phyloP scores from a whole-genome alignment of 2,329 filamentous ascomycete species.

The Hypoxylon sp. region DNA sequence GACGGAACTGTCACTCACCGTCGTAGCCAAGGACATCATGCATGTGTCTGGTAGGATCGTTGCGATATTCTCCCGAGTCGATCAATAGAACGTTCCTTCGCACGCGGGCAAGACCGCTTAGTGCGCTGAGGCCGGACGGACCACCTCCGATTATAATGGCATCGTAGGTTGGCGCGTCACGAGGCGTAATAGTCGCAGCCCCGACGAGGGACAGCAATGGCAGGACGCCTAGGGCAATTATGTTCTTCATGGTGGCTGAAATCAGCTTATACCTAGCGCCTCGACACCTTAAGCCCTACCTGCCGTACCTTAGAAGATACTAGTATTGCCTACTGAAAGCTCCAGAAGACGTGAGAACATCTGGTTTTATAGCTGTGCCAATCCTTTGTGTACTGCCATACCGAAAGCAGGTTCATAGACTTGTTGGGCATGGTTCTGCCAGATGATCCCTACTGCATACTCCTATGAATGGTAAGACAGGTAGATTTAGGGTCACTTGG shows the following conservation, averaged over 20 bases:
- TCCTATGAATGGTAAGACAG: conserved; percentile 37
- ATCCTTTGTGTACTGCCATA: conserved; percentile 9
- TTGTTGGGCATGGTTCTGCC: conserved; percentile 27
- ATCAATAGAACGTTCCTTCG: conserved; percentile 69
- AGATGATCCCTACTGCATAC: conserved; percentile 44
- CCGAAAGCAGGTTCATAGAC: conserved; percentile 26
- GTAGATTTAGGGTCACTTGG: conserved; percentile 40
- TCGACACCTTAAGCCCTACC: conserved; percentile 26
- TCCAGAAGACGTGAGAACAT: neutral
- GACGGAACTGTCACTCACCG: conserved; percentile 57
- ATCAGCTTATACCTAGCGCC: conserved; percentile 13
- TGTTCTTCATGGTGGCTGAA: conserved; percentile 38
- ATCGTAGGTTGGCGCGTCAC: conserved; percentile 60
- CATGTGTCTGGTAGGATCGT: conserved; percentile 69
- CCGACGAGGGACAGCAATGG: conserved; percentile 38
- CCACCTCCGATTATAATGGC: conserved; percentile 72
- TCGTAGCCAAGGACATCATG: conserved; percentile 74
- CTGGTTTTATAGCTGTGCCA: conserved; percentile 30
- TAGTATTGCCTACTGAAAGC: neutral
- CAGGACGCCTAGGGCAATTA: conserved; percentile 33
- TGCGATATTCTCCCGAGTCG: conserved; percentile 72
- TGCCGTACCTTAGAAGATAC: conserved; percentile 2
- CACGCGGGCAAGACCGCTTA: conserved; percentile 73
- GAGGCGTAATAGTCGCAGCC: conserved; percentile 25
- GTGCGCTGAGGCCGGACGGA: conserved; percentile 67